Conservation (phyloP, 768 basidiomycete genomes). For the Lenzites betulinus region DNA sequence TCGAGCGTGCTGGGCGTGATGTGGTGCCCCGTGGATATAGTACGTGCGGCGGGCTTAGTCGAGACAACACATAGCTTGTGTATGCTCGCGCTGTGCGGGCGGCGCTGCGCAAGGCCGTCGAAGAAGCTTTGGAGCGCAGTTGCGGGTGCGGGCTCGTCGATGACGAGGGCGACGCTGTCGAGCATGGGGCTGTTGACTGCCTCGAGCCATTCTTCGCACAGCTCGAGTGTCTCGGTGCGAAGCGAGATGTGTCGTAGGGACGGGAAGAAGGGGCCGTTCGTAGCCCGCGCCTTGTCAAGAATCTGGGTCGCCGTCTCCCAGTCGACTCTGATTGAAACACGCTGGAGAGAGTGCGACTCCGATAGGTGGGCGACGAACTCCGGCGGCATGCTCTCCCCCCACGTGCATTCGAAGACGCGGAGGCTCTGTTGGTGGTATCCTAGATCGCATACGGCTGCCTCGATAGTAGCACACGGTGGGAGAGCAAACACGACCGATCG, state of each 20-base stretch:
- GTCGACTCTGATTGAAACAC: not conserved
- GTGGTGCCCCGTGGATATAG: not conserved
- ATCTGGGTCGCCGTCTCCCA: not conserved
- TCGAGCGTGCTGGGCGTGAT: conserved; percentile 6
- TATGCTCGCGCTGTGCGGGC: not conserved
- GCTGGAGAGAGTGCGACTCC: conserved; percentile 1
- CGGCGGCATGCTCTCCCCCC: not conserved
- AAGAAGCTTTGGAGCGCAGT: conserved; percentile 1
- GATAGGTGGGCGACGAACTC: conserved; percentile 3
- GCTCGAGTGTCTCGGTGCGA: not conserved
- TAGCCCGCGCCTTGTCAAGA: not conserved
- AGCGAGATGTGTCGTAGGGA: conserved; percentile 1
- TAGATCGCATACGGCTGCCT: not conserved
- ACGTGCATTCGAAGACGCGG: not conserved
- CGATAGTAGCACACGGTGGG: not conserved
- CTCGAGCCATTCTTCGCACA: not conserved
- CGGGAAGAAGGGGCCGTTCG: conserved; percentile 3
- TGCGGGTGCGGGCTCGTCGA: not conserved
- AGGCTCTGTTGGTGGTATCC: conserved; percentile 5
- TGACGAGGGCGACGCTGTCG: not conserved
- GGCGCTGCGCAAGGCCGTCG: not conserved
- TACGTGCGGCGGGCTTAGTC: not conserved
- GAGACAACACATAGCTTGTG: not conserved
- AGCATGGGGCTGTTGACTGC: not conserved
- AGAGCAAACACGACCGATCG: conserved; percentile 2